Conservation (phyloP, 495 filamentous ascomycete genomes). For the Entonaema liquescens region DNA sequence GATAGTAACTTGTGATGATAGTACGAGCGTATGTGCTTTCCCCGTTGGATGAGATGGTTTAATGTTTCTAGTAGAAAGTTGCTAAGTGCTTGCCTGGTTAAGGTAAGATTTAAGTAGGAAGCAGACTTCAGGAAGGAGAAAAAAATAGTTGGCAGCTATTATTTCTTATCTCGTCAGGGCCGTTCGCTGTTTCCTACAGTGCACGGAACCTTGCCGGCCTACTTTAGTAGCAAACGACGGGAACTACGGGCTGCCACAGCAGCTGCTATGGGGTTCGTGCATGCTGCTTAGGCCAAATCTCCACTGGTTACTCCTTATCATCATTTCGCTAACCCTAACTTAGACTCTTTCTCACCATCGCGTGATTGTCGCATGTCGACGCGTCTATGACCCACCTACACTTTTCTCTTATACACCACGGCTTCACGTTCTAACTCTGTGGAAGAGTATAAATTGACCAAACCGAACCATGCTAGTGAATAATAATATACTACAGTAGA, state of each 20-base stretch:
- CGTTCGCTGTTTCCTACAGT: not conserved
- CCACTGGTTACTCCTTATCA: constrained; percentile 30
- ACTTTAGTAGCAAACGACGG: constrained; percentile 17
- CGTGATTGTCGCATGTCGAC: constrained; percentile 30
- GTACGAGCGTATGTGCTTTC: not conserved
- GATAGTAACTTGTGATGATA: not conserved
- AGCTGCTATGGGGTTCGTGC: not conserved
- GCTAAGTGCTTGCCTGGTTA: not conserved
- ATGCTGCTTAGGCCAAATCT: not conserved
- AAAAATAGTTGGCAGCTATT: not conserved
- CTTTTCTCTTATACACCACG: not conserved
- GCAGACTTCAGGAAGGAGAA: not conserved
- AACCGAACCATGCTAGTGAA: too few relatives aligned
- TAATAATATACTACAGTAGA: too few relatives aligned
- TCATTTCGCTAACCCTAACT: constrained; percentile 32
- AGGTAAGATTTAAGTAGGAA: not conserved
- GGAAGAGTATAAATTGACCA: too few relatives aligned
- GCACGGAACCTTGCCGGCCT: too few relatives aligned
- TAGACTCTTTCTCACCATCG: constrained; percentile 23
- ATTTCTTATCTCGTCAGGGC: constrained; percentile 9
- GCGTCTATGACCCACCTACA: constrained; percentile 19
- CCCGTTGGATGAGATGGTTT: not conserved
- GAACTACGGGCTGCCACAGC: constrained; percentile 3
- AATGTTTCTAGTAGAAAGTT: not conserved
- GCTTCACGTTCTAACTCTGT: too few relatives aligned